Base-by-base conservation (phyloP, 164 flowering plant species). In the Vitis rupestris region DNA sequence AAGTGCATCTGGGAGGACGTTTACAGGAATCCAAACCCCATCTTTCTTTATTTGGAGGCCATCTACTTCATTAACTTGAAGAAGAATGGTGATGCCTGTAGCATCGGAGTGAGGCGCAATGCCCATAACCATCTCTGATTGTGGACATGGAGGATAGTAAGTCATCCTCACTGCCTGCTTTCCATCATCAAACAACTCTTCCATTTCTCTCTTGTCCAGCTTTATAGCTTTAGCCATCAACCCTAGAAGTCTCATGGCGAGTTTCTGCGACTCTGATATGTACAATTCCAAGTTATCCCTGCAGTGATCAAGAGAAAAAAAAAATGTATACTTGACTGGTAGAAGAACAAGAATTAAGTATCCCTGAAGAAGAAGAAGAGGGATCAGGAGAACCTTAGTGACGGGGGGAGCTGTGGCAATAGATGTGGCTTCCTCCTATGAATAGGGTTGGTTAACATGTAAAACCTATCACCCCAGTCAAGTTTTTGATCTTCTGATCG, bases 131-230 rank as follows among this genome's bases (percentile, higher is more conserved):
- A 37, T 37, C 6, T 37, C 5, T 37, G 44, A 37, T 37, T 37
- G 44, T 37, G 44, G 44, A 37, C 44, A 37, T 37, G 44, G 44
- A 3, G 44, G 44, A 6, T 37, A 37, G 44, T 37, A 37, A 37
- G 4, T 37, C 44, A 37, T 3, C 44, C 44, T 37, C 44, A 37
- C 44, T 37, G 44, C 14, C 30, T 63, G 65, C 65, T 16, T 63
- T 13, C 65, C 65, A 63, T 63, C 53, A 1, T 63, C 65, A 19
- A 63, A 63, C 12, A 44, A 37, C 53, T 48, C 65, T 17, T 48
- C 65, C 53, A 63, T 49, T 7, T 63, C 65, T 19, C 53, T 9
- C 6, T 2, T 2, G 12, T 63, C 54, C 30, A 63, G 3, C 65
- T 19, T 17, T 7, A 63, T 27, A 6, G 53, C 53, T 49, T 12